Conservation (phyloP, 768 basidiomycete genomes). For the Mycena kentingensis region DNA sequence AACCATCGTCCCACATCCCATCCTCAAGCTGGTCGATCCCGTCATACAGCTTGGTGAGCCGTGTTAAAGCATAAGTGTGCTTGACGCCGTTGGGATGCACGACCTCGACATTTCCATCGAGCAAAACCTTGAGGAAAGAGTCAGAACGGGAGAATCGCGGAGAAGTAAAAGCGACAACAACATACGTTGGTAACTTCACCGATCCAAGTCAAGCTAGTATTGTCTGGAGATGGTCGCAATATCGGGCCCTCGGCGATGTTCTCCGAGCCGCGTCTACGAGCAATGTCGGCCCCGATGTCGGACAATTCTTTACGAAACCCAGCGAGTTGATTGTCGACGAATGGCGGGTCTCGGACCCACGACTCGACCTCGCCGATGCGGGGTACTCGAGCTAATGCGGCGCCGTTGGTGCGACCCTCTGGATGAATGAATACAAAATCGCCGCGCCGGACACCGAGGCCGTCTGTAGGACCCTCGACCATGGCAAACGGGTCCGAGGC, state of each 20-base stretch:
- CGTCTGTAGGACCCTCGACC: constrained; percentile 48
- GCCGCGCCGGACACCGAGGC: constrained; percentile 78
- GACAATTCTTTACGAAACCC: constrained; percentile 77
- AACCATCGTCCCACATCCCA: constrained; percentile 58
- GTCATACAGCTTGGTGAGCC: constrained; percentile 77
- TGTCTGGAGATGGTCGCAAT: constrained; percentile 40
- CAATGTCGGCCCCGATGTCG: constrained; percentile 62
- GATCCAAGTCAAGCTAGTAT: constrained; percentile 67
- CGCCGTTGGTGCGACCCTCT: constrained; percentile 72
- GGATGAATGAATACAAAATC: constrained; percentile 84
- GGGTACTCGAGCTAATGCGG: constrained; percentile 68
- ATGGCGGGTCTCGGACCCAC: constrained; percentile 69
- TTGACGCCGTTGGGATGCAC: constrained; percentile 61
- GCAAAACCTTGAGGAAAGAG: constrained; percentile 18
- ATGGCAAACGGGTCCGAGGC: constrained; percentile 51
- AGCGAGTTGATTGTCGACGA: constrained; percentile 51
- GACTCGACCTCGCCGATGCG: constrained; percentile 82
- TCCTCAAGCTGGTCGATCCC: constrained; percentile 80
- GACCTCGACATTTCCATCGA: constrained; percentile 75
- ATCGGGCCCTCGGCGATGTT: constrained; percentile 43
- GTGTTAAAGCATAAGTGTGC: constrained; percentile 58
- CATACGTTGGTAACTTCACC: constrained; percentile 82
- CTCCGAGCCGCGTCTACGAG: constrained; percentile 45
- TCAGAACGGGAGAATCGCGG: neutral
- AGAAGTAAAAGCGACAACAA: constrained; percentile 8